Conservation (phyloP, 257 asterid species). For the Schizonepeta tenuifolia region DNA sequence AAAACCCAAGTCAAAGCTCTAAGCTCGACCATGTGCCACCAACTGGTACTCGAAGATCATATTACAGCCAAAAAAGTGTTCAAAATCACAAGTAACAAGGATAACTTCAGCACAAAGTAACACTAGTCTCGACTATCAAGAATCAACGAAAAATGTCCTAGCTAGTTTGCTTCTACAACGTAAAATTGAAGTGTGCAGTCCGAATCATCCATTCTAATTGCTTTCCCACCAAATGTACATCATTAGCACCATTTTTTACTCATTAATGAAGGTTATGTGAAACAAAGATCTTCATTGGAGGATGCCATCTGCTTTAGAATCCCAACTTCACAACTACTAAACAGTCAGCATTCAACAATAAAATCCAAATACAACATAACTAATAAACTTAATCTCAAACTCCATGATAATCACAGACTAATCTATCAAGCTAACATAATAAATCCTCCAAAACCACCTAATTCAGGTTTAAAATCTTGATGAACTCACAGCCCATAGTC, state of each 20-base stretch:
- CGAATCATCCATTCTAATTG: not conserved
- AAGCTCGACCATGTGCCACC: not conserved
- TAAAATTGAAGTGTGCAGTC: not conserved
- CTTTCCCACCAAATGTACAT: not conserved
- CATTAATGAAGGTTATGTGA: not conserved
- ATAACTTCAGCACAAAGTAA: slow-evolving; percentile 8
- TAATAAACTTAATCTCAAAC: slow-evolving; percentile 15
- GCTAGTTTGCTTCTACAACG: not conserved
- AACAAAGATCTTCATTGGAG: not conserved
- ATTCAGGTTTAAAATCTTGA: slow-evolving; percentile 8
- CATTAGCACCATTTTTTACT: not conserved
- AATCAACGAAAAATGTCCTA: not conserved
- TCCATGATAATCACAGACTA: slow-evolving; percentile 15
- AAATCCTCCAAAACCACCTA: slow-evolving; percentile 12
- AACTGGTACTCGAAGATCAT: slow-evolving; percentile 11
- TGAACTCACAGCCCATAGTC: slow-evolving; percentile 7
- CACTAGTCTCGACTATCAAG: slow-evolving; percentile 4
- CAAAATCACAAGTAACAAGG: not conserved
- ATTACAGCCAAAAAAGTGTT: not conserved
- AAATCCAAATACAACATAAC: slow-evolving; percentile 15
- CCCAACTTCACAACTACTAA: not conserved
- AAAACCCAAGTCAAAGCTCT: not conserved
- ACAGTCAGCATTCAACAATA: not conserved
- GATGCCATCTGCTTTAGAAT: slow-evolving; percentile 5
- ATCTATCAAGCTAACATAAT: not conserved